Percentiles rank a stretch among this genome's conserved stretches.
Evolutionary conservation across 352 stramenopile species (phyloP).

Genomic region (Phytophthora meadii): DNA sequence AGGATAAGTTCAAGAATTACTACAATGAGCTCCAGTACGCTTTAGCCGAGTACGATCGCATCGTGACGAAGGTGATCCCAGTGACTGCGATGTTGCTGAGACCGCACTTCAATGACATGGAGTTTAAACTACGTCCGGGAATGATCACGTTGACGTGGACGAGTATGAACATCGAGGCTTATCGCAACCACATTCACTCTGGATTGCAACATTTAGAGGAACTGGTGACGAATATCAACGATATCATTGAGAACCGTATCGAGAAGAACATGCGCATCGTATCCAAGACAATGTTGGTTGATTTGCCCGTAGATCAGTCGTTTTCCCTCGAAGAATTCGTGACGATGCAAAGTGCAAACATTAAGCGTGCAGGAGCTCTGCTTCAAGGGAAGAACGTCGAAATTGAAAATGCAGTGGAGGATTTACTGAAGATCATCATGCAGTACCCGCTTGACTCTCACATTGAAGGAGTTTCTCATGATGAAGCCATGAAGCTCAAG

Average conservation of each 20-base stretch:
- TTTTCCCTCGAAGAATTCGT: conserved; percentile 99
- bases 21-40: conserved; percentile 98
- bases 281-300: conserved; percentile 97
- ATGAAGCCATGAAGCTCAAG: conserved; percentile 96
- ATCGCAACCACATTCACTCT: conserved; percentile 93
- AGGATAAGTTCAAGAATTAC: conserved; percentile 99
- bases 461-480: conserved; percentile 92
- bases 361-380: conserved; percentile 89
- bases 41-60: conserved; percentile 97
- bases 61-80: conserved; percentile 97
- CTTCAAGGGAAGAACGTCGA: conserved; percentile 98
- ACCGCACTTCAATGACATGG: conserved; percentile 99
- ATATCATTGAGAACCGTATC: conserved; percentile 99
- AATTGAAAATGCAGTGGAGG: conserved; percentile 98
- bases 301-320: conserved; percentile 95
- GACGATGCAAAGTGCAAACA: conserved; percentile 96
- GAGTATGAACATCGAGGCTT: conserved; percentile 99
- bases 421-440: conserved; percentile 97
- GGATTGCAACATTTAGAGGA: conserved; percentile 97
- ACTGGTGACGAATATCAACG: conserved; percentile 98
- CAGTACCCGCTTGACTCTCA: conserved; percentile 96
- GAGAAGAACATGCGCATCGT: conserved; percentile 99
- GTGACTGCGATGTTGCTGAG: conserved; percentile 96
- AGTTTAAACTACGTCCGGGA: conserved; percentile 98
- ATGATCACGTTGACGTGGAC: conserved; percentile 99